These are phyloP conservation scores for Ceratocystiopsis sp. DNA, from an alignment of 2,329 filamentous ascomycete genomes.

Conservation along the genomic window DNA sequence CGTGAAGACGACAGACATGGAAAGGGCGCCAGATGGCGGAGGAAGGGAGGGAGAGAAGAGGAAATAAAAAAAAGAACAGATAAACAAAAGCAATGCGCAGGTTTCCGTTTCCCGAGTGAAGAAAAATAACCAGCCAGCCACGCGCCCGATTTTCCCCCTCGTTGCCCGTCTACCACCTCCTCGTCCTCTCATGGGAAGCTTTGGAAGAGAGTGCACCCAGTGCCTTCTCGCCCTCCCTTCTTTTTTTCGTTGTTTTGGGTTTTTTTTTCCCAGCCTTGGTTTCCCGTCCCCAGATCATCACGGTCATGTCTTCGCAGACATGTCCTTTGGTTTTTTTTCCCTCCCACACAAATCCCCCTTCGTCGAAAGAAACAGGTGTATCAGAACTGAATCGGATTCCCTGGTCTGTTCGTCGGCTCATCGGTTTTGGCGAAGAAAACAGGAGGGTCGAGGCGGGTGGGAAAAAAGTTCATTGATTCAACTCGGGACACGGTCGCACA, in stretches of 20 bases:
- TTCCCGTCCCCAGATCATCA: neutral
- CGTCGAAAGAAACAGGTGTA: neutral
- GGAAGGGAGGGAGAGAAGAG: neutral
- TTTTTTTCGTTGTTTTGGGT: neutral
- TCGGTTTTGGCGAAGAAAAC: neutral
- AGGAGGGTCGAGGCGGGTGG: neutral
- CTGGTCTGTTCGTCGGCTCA: no score
- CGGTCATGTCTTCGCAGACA: no score
- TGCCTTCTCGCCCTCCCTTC: neutral
- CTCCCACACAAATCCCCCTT: neutral
- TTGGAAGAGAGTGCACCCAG: neutral
- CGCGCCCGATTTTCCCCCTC: conserved; percentile 4
- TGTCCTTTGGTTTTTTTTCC: neutral
- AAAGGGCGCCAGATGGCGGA: neutral
- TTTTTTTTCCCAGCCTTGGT: neutral
- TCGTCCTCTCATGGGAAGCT: neutral
- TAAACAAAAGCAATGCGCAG: conserved; percentile 7
- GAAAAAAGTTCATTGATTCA: neutral
- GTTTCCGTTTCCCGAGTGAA: conserved; percentile 7
- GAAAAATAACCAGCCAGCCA: conserved; percentile 9
- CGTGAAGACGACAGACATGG: neutral
- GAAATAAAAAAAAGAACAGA: conserved; percentile 1
- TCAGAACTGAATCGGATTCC: no score
- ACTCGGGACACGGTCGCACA: neutral
- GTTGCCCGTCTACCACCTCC: neutral